Evolutionary conservation across 106 monocot genomes (phyloP), one percentile per base, ranked within the genome.

Genomic region (Gastrodia elata): DNA sequence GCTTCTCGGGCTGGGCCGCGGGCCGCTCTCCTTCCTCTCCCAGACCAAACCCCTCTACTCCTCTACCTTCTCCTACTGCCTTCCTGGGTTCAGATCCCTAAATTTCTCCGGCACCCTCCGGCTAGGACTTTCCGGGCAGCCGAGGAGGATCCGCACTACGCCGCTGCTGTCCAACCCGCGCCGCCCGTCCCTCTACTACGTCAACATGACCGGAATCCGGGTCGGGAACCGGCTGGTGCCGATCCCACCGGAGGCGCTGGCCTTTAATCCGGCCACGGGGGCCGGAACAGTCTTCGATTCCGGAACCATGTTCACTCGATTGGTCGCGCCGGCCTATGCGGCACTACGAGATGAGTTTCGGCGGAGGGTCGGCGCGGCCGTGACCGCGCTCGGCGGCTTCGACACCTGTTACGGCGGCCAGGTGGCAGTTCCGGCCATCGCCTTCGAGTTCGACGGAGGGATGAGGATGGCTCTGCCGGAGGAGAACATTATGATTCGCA

Each of bases 41-140:
- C 90, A 91, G 33, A 86, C 93, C 13, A 75, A 82, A 48, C 4
- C 33, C 48, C 68, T 86, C 28, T 97, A 88, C 78, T 40, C 10
- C 16, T 80, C 81, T 64, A 88, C 88, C 6, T 97, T 97, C 86
- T 97, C 97, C 77, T 97, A 97, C 90, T 97, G 97, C 69, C 90
- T 97, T 64, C 97, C 97, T 5, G 73, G 77, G 77, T 84, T 88
- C 88, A 74, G 77, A 3, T 93, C 97, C 34, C 61, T 57, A 48
- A 97, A 93, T 80, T 97, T 93, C 90, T 88, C 93, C 65, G 97
- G 97, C 61, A 87, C 90, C n/a, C 97, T 97, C 68, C 86, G 88
- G 8, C 90, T 97, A 32, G 97, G 93, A 24, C 82, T 76, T 24
- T 42, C 44, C 0, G 88, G 86, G 46, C 97, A 97, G 79, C 97